Evolutionary conservation across 2,329 filamentous ascomycete genomes (phyloP).

Genomic region (Escovopsis weberi): DNA sequence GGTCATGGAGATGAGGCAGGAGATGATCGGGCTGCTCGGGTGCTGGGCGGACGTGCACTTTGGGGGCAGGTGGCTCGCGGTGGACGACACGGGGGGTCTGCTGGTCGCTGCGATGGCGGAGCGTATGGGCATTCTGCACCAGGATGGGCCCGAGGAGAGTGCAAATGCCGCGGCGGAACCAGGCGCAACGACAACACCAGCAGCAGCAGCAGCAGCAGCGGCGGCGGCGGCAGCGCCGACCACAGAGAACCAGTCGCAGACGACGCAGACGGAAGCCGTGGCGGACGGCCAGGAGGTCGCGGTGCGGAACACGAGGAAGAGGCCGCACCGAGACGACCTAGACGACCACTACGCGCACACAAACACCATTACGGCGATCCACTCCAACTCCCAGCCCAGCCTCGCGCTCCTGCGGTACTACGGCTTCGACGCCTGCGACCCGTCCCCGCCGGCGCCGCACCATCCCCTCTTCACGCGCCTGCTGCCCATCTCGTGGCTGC

Average conservation of each 20-base stretch:
- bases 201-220: not conserved
- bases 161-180: not conserved
- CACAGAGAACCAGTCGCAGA: constrained; percentile 1
- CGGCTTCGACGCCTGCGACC: constrained; percentile 59
- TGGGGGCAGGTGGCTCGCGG: constrained; percentile 53
- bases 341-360: constrained; percentile 51
- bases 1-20: constrained; percentile 76
- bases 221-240: constrained; percentile 1
- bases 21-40: constrained; percentile 64
- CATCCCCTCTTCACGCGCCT: constrained; percentile 77
- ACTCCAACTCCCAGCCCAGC: constrained; percentile 75
- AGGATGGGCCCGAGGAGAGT: constrained; percentile 15
- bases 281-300: no score
- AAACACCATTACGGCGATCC: constrained; percentile 70
- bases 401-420: constrained; percentile 82
- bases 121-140: constrained; percentile 68
- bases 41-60: constrained; percentile 88
- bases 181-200: no score
- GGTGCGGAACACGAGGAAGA: constrained; percentile 13
- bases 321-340: constrained; percentile 30
- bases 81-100: constrained; percentile 78
- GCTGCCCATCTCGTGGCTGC: constrained; percentile 79
- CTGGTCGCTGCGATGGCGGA: constrained; percentile 75
- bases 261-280: not conserved
- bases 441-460: constrained; percentile 38